phyloP scores from a whole-genome alignment of 305 asterid genomes.

The Fraxinus angustifolia region DNA sequence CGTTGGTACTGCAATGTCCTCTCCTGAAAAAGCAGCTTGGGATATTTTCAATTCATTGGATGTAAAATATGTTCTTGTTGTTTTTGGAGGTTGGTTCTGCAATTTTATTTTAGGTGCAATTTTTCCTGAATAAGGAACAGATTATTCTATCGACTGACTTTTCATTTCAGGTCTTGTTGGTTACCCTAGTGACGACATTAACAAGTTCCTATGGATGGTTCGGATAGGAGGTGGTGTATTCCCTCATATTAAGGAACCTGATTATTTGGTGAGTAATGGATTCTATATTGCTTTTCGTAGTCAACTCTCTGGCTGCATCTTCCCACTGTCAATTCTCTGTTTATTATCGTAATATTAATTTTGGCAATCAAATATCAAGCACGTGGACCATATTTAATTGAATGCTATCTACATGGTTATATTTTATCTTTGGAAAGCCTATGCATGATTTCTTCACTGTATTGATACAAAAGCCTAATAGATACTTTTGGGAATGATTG shows the following conservation, averaged over 20 bases:
- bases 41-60: slow-evolving; percentile 91
- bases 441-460: neutral
- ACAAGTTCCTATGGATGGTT: slow-evolving; percentile 99
- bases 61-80: slow-evolving; percentile 96
- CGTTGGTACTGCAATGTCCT: slow-evolving; percentile 99
- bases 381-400: neutral
- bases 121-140: neutral
- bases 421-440: neutral
- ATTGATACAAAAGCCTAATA: neutral
- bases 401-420: neutral
- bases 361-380: neutral
- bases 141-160: slow-evolving; percentile 24
- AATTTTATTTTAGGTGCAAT: slow-evolving; percentile 6
- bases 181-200: slow-evolving; percentile 96
- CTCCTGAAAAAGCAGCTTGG: slow-evolving; percentile 98
- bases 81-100: slow-evolving; percentile 84
- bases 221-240: slow-evolving; percentile 99
- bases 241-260: slow-evolving; percentile 98
- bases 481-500: neutral
- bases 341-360: neutral
- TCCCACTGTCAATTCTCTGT: neutral
- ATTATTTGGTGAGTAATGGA: slow-evolving; percentile 71
- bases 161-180: slow-evolving; percentile 86
- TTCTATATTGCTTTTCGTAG: neutral
- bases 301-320: neutral